Percentiles rank a stretch among this genome's conserved stretches.
Evolutionary conservation across 805 yeast genomes (phyloP).

Genomic region (Candida sithepensis): DNA sequence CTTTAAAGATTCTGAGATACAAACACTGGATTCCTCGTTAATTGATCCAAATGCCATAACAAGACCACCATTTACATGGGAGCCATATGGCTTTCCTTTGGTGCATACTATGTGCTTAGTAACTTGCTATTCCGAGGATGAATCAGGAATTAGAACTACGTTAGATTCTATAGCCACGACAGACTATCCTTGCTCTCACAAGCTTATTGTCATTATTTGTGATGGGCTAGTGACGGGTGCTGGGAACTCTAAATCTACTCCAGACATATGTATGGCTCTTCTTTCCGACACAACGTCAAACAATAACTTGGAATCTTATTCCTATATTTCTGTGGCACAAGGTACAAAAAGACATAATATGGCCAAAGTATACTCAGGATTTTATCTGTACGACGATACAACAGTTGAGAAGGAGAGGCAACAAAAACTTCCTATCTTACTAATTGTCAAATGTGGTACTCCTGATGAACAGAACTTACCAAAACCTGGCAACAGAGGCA

Average conservation of each 20-base stretch:
- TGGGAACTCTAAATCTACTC: slow-evolving; percentile 83
- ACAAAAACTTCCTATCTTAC: slow-evolving; percentile 75
- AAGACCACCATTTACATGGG: slow-evolving; percentile 86
- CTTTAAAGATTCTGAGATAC: slow-evolving; percentile 35
- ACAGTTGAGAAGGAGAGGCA: slow-evolving; percentile 80
- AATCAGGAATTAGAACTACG: slow-evolving; percentile 79
- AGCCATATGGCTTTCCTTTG: slow-evolving; percentile 82
- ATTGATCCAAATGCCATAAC: slow-evolving; percentile 79
- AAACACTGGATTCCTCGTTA: slow-evolving; percentile 52
- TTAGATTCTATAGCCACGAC: slow-evolving; percentile 93
- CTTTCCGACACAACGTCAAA: slow-evolving; percentile 76
- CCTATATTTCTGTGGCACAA: slow-evolving; percentile 93
- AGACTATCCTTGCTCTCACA: slow-evolving; percentile 93
- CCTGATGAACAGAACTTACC: slow-evolving; percentile 67
- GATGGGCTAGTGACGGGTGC: slow-evolving; percentile 95
- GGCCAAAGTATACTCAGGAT: slow-evolving; percentile 96
- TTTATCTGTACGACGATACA: slow-evolving; percentile 75
- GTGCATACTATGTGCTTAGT: slow-evolving; percentile 72
- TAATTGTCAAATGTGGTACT: slow-evolving; percentile 85
- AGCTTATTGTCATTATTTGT: slow-evolving; percentile 78
- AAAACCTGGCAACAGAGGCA: slow-evolving; percentile 93
- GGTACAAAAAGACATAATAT: slow-evolving; percentile 94
- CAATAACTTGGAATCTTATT: slow-evolving; percentile 74
- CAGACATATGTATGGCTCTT: slow-evolving; percentile 84
- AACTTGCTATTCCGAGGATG: slow-evolving; percentile 94